Conservation (phyloP, 164 flowering plant species). For the Echeveria elegans region DNA sequence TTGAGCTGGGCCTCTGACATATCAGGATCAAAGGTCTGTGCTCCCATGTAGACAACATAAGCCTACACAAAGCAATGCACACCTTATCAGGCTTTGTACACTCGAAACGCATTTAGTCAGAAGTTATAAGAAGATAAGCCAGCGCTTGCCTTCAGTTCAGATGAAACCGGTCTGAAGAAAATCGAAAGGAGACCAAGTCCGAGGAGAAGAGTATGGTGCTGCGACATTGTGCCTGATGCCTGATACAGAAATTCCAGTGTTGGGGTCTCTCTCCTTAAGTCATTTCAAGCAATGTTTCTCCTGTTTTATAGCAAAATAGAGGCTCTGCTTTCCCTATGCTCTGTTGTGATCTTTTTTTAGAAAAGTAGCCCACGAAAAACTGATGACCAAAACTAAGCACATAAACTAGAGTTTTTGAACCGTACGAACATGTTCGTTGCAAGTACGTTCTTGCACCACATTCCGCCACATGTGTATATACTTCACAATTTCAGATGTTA, state of each 20-base stretch:
- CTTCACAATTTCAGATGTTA: too few relatives aligned
- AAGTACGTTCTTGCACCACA: too few relatives aligned
- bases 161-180: background rate
- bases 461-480: too few relatives aligned
- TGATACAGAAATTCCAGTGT: background rate
- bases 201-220: background rate
- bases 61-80: background rate
- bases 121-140: background rate
- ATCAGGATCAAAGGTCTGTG: background rate
- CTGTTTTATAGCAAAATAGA: background rate
- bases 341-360: background rate
- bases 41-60: constrained; percentile 4
- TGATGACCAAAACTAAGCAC: background rate
- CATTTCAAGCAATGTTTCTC: background rate
- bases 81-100: background rate
- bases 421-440: background rate
- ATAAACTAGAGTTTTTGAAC: background rate
- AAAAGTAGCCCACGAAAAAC: background rate
- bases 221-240: background rate
- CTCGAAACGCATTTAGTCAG: background rate
- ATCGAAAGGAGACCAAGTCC: background rate
- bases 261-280: background rate
- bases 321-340: background rate
- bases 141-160: background rate
- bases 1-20: background rate